Percentiles rank a stretch among this genome's conserved stretches.
Conservation (phyloP, 108 stramenopile species). For the Cyclotella cryptica region DNA sequence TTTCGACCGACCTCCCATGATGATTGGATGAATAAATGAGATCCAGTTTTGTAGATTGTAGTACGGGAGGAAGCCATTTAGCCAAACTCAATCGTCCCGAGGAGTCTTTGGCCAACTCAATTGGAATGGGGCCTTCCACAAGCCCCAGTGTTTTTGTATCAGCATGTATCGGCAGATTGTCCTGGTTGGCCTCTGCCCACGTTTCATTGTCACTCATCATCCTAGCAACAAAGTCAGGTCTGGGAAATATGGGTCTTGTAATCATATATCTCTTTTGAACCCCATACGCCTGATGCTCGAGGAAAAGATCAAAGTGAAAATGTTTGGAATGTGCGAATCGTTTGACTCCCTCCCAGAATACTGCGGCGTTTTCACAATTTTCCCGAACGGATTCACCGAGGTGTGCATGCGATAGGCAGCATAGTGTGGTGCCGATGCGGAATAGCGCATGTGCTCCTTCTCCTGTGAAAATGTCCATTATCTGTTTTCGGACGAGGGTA, state of each 20-base stretch:
- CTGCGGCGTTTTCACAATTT: constrained; percentile 45
- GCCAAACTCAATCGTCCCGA: constrained; percentile 38
- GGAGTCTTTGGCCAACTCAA: constrained; percentile 45
- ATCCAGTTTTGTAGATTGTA: constrained; percentile 56
- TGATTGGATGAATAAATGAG: constrained; percentile 53
- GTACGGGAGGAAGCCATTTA: constrained; percentile 49
- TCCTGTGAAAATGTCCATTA: constrained; percentile 52
- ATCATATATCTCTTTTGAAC: constrained; percentile 33
- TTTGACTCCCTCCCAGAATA: constrained; percentile 52
- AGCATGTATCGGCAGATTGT: constrained; percentile 30
- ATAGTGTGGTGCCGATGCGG: constrained; percentile 53
- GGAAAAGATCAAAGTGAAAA: constrained; percentile 45
- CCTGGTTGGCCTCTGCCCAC: constrained; percentile 46
- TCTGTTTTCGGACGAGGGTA: constrained; percentile 1
- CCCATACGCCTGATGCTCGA: constrained; percentile 44
- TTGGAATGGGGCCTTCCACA: constrained; percentile 37
- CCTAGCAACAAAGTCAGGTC: constrained; percentile 37
- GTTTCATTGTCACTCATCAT: constrained; percentile 46
- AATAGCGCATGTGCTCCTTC: constrained; percentile 53
- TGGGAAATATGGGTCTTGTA: constrained; percentile 45
- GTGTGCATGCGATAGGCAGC: constrained; percentile 50
- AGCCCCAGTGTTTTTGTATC: constrained; percentile 48
- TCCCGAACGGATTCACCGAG: constrained; percentile 43
- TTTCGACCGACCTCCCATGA: constrained; percentile 54
- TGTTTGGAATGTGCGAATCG: constrained; percentile 48